These are phyloP conservation scores for Wickerhamomyces chaumierensis DNA, from an alignment of 805 yeast genomes.

Conservation along the genomic window DNA sequence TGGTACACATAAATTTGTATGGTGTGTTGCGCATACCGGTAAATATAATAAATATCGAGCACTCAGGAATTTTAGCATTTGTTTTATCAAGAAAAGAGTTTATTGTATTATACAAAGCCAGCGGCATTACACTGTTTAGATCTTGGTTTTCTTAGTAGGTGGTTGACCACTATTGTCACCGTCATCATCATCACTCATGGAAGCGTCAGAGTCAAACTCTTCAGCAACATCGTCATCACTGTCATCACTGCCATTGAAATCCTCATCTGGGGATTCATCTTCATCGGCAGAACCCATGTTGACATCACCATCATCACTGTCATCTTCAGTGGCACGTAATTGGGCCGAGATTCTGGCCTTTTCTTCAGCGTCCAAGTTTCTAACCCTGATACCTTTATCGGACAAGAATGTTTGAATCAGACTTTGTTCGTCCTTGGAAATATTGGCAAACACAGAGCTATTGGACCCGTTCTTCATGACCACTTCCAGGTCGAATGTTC, in stretches of 20 bases:
- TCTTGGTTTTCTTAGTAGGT: conserved; percentile 27
- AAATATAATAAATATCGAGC: too few species aligned
- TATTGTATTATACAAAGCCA: conserved; percentile 1
- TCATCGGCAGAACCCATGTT: conserved; percentile 73
- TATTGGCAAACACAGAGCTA: conserved; percentile 77
- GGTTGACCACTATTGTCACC: conserved; percentile 19
- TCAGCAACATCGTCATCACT: conserved; percentile 37
- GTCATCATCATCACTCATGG: conserved; percentile 9
- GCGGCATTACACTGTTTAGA: too few species aligned
- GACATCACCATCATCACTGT: conserved; percentile 34
- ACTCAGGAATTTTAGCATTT: too few species aligned
- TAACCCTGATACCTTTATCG: conserved; percentile 67
- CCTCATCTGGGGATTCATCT: conserved; percentile 76
- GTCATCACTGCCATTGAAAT: conserved; percentile 54
- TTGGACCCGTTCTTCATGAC: conserved; percentile 48
- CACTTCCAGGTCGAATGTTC: conserved; percentile 89
- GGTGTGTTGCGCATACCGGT: too few species aligned
- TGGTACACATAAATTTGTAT: too few species aligned
- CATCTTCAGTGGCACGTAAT: conserved; percentile 46
- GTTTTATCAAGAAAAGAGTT: not conserved
- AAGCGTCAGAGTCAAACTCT: conserved; percentile 17
- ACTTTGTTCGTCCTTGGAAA: conserved; percentile 82
- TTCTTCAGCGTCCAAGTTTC: conserved; percentile 84
- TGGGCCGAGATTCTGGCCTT: conserved; percentile 73
- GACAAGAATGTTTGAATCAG: conserved; percentile 64